These are phyloP conservation scores for Apostasia shenzhenica DNA, from an alignment of 106 monocot species.

Conservation along the genomic window DNA sequence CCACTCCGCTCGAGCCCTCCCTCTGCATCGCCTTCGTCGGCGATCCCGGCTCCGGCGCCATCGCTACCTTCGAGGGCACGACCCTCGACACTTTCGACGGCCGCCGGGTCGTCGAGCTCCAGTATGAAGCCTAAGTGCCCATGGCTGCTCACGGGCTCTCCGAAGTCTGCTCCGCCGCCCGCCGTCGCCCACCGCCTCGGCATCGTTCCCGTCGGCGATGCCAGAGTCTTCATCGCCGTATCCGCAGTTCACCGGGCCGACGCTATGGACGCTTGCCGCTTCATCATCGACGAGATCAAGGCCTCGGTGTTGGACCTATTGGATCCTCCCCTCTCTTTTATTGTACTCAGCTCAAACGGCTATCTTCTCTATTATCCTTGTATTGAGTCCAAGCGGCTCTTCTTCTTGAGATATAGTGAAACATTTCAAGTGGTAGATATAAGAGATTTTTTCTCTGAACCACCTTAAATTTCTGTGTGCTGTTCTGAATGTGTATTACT, in stretches of 20 bases:
- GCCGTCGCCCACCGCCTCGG: constrained; percentile 79
- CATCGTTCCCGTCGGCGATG: constrained; percentile 56
- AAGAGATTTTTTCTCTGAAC: no score
- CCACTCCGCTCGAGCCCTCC: constrained; percentile 32
- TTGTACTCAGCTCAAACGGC: no score
- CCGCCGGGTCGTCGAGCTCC: constrained; percentile 63
- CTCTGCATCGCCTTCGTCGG: constrained; percentile 62
- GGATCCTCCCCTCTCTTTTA: no score
- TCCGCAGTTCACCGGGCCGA: constrained; percentile 70
- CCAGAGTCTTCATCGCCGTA: constrained; percentile 79
- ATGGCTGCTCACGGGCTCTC: constrained; percentile 64
- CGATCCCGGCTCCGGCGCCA: constrained; percentile 65
- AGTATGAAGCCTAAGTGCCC: constrained; percentile 80
- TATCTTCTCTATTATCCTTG: no score
- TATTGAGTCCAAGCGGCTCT: no score
- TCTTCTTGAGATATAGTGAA: no score
- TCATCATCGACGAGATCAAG: constrained; percentile 86
- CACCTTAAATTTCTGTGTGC: no score
- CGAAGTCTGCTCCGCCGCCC: constrained; percentile 34
- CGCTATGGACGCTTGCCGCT: constrained; percentile 77
- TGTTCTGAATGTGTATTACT: no score
- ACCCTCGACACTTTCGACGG: constrained; percentile 87
- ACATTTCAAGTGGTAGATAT: no score
- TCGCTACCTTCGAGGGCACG: constrained; percentile 92
- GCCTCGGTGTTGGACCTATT: constrained; percentile 30